A percentile compares a stretch with the other conserved stretches of the same genome.
Evolutionary conservation across 2,329 filamentous ascomycete species (phyloP).

Genomic region (Sporothrix humicola): DNA sequence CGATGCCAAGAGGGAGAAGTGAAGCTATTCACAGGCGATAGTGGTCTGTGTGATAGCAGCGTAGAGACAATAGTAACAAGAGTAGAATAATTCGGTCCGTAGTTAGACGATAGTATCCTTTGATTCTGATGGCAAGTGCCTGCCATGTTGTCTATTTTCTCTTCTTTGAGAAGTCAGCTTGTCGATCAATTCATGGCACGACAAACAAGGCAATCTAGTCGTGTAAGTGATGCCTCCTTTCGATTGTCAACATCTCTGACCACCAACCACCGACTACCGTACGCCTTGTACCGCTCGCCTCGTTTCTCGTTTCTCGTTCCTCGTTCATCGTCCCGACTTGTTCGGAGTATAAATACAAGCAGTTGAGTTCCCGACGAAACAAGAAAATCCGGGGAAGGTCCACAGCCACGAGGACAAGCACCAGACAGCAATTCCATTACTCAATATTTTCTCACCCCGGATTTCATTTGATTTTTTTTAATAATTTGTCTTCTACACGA

Average conservation of each 20-base stretch:
- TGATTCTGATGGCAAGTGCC: no score
- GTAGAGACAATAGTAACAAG: neutral
- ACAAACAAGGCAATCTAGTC: neutral
- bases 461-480: no score
- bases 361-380: neutral
- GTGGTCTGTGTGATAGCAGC: neutral
- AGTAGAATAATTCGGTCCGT: neutral
- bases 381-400: neutral
- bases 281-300: no score
- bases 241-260: no score
- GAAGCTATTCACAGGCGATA: constrained; percentile 8
- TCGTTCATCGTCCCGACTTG: neutral
- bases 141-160: neutral
- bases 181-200: neutral
- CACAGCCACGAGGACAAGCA: neutral
- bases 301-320: no score
- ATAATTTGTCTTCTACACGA: neutral
- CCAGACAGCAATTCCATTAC: neutral
- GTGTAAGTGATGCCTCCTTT: neutral
- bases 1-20: neutral
- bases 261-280: no score
- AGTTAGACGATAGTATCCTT: no score
- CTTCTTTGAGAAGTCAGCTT: neutral
- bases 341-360: constrained; percentile 14
- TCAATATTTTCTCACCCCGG: neutral